phyloP scores from a whole-genome alignment of 495 filamentous ascomycete species.

The Penicillium daleae region DNA sequence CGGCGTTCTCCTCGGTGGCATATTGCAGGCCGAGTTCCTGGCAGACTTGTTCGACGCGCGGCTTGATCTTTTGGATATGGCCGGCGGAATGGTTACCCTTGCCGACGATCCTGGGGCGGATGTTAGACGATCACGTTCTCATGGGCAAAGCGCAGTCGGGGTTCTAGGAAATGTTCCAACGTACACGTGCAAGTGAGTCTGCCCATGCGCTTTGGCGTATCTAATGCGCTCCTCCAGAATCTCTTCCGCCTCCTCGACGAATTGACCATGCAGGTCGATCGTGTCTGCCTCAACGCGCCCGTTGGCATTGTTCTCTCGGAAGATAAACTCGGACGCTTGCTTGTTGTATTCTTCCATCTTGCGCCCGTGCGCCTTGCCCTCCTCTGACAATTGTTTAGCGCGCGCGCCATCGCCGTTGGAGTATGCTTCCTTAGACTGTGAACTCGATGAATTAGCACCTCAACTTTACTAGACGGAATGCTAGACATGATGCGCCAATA shows the following conservation, averaged over 20 bases:
- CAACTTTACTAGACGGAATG: not conserved
- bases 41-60: slow-evolving; percentile 84
- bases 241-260: slow-evolving; percentile 90
- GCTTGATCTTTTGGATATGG: slow-evolving; percentile 89
- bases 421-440: slow-evolving; percentile 79
- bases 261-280: slow-evolving; percentile 93
- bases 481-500: not conserved
- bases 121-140: not conserved
- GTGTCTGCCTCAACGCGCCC: slow-evolving; percentile 74
- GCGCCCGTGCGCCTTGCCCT: slow-evolving; percentile 80
- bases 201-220: slow-evolving; percentile 68
- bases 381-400: slow-evolving; percentile 79
- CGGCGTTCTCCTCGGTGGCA: slow-evolving; percentile 82
- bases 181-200: slow-evolving; percentile 76
- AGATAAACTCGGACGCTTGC: slow-evolving; percentile 91
- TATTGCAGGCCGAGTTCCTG: slow-evolving; percentile 80
- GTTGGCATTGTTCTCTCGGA: slow-evolving; percentile 84
- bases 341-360: slow-evolving; percentile 82
- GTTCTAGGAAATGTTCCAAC: slow-evolving; percentile 20
- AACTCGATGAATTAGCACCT: slow-evolving; percentile 9
- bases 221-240: slow-evolving; percentile 83
- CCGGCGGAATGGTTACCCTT: slow-evolving; percentile 85
- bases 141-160: not conserved
- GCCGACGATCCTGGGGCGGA: slow-evolving; percentile 69
- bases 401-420: slow-evolving; percentile 72